Conservation (phyloP, 192 early-diverging fungal genomes). For the Piromyces finnis region DNA sequence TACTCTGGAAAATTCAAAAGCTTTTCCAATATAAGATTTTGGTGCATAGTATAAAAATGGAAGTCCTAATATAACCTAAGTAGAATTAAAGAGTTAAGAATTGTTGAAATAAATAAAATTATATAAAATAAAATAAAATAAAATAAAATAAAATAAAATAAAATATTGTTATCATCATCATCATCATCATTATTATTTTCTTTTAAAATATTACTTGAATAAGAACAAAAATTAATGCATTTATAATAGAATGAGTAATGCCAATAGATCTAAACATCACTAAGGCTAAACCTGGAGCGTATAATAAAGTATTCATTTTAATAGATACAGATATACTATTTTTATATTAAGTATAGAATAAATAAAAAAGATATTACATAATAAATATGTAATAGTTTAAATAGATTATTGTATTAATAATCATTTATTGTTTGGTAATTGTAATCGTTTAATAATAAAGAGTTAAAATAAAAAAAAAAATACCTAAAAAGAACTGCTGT, state of each 20-base stretch:
- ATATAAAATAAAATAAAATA: too few relatives aligned
- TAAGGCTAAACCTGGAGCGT: slow-evolving; percentile 70
- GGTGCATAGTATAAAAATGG: slow-evolving; percentile 43
- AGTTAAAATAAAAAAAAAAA: not conserved
- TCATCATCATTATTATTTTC: too few relatives aligned
- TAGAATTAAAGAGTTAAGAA: too few relatives aligned
- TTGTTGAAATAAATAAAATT: too few relatives aligned
- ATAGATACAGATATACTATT: slow-evolving; percentile 62
- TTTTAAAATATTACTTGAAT: slow-evolving; percentile 17
- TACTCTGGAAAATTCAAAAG: slow-evolving; percentile 75
- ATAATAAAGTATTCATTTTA: slow-evolving; percentile 90
- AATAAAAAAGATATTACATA: too few relatives aligned
- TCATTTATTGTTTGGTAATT: too few relatives aligned
- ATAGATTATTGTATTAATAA: too few relatives aligned
- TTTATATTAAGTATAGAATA: too few relatives aligned
- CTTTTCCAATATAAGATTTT: slow-evolving; percentile 41
- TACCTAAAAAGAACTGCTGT: slow-evolving; percentile 52
- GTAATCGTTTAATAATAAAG: too few relatives aligned
- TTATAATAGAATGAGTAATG: slow-evolving; percentile 15
- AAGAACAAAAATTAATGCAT: slow-evolving; percentile 17
- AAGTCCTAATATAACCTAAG: slow-evolving; percentile 29
- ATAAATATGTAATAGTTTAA: too few relatives aligned
- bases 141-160: too few relatives aligned
- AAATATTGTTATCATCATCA: too few relatives aligned
- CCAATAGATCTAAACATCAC: slow-evolving; percentile 32